phyloP scores from a whole-genome alignment of 495 filamentous ascomycete species.

The Penicillium diatomitis region DNA sequence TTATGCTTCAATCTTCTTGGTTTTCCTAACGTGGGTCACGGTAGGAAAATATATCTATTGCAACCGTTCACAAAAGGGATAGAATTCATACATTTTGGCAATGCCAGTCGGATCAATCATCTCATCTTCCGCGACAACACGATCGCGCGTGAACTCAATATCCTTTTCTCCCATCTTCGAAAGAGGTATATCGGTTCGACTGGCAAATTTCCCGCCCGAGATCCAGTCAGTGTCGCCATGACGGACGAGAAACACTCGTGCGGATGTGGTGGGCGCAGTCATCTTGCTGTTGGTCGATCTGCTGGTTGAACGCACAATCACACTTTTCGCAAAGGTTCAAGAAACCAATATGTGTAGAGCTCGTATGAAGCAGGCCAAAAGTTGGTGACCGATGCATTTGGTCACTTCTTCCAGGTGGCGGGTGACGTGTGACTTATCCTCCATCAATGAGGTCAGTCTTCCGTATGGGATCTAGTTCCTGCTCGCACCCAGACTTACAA shows the following conservation, averaged over 20 bases:
- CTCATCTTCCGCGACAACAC: not conserved
- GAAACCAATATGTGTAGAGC: too few relatives aligned
- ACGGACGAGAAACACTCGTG: constrained; percentile 23
- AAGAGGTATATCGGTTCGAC: constrained; percentile 4
- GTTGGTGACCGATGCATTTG: too few relatives aligned
- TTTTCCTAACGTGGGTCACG: too few relatives aligned
- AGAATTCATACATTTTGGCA: not conserved
- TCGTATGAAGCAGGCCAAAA: too few relatives aligned
- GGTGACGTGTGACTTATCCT: not conserved
- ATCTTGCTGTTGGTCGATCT: too few relatives aligned
- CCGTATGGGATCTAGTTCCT: not conserved
- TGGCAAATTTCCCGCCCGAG: constrained; percentile 6
- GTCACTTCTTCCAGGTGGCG: not conserved
- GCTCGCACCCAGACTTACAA: not conserved
- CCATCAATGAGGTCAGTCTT: not conserved
- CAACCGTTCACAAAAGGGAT: too few relatives aligned
- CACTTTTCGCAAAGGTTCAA: too few relatives aligned
- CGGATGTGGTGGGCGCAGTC: constrained; percentile 9
- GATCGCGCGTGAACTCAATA: not conserved
- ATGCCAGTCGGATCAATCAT: not conserved
- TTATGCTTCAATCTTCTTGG: too few relatives aligned
- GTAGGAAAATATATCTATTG: too few relatives aligned
- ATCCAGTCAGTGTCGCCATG: constrained; percentile 26
- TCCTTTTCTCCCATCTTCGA: not conserved
- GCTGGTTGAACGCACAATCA: too few relatives aligned